Base-by-base conservation (phyloP, 352 stramenopile species). In the Plasmopara muralis region DNA sequence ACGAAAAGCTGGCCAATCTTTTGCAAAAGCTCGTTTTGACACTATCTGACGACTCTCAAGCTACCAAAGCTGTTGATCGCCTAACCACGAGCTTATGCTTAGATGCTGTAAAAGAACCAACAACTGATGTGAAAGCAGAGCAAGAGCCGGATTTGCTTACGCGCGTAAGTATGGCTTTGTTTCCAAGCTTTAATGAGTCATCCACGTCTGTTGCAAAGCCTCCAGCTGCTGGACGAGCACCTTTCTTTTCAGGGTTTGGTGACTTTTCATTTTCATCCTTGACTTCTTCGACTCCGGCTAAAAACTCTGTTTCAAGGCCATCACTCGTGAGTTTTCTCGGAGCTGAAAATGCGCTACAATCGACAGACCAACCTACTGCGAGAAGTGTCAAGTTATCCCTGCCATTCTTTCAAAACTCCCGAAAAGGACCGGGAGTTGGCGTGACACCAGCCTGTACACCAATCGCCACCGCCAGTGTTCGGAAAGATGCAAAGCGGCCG, bases 401-500 rank as follows among this genome's bases (percentile, higher is more conserved):
- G 6, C 74, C 75, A 9, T 77, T 89, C 43, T 87, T 89, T 45
- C 78, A 89, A 53, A 83, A 76, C 46, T 80, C 84, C 9, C 65
- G 72, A 50, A 79, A 77, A 41, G 75, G 72, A 5, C 75, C 74
- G 8, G 70, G 66, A 7, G 55, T 87, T 2, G 72, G 75, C 0
- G 60, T 60, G 9, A 89, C 75, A 14, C 78, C 78, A n/a, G 78
- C 78, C 8, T 74, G 66, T 1, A 89, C 78, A 1, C 78, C 78
- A 13, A 83, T 89, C 37, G 78, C 74, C 14, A 85, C 76, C 6
- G 78, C 71, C 0, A 89, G 74, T 51, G 72, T 89, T 13, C 66
- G 78, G 3, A 87, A 89, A 56, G 78, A 89, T 44, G 72, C 70
- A 0, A 80, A 85, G 40, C 76, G 76, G 0, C 74, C 63, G 1